These are phyloP conservation scores for Amoeboaphelidium protococcarum DNA, from an alignment of 371 early-diverging fungal species.

Conservation along the genomic window DNA sequence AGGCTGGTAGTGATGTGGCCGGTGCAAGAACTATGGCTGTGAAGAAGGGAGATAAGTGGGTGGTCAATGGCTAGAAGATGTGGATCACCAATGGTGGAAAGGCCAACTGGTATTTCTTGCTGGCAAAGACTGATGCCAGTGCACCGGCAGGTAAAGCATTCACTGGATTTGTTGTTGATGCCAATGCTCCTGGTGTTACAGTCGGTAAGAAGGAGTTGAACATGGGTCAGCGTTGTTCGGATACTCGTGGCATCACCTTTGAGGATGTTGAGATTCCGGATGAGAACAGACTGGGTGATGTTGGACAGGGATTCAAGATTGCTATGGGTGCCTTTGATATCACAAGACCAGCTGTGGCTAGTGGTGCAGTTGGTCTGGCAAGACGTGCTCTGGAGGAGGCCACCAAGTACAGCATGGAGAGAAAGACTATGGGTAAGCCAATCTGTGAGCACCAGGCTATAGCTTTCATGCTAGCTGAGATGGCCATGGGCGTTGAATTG, in stretches of 20 bases:
- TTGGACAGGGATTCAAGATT: constrained; percentile 74
- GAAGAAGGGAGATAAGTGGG: constrained; percentile 19
- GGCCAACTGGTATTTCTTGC: constrained; percentile 95
- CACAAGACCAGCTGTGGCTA: constrained; percentile 72
- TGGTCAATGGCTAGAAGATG: constrained; percentile 18
- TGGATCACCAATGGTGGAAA: constrained; percentile 87
- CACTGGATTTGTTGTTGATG: constrained; percentile 88
- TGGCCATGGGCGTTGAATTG: constrained; percentile 67
- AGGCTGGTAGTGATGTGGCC: constrained; percentile 23
- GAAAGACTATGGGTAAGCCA: constrained; percentile 82
- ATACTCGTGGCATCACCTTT: constrained; percentile 81
- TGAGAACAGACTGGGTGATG: constrained; percentile 35
- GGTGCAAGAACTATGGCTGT: constrained; percentile 18
- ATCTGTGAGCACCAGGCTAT: constrained; percentile 78
- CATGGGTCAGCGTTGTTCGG: constrained; percentile 83
- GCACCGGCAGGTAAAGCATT: constrained; percentile 55
- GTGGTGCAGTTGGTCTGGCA: constrained; percentile 73
- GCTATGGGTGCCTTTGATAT: constrained; percentile 93
- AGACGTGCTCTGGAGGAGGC: constrained; percentile 87
- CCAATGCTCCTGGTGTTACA: constrained; percentile 55
- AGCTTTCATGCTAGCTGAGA: constrained; percentile 86
- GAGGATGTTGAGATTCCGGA: constrained; percentile 83
- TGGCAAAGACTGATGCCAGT: constrained; percentile 54
- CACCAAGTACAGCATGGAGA: constrained; percentile 54
- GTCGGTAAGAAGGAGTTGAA: constrained; percentile 85